Base-by-base conservation (phyloP, 164 flowering plant species). In the Annona squamosa region DNA sequence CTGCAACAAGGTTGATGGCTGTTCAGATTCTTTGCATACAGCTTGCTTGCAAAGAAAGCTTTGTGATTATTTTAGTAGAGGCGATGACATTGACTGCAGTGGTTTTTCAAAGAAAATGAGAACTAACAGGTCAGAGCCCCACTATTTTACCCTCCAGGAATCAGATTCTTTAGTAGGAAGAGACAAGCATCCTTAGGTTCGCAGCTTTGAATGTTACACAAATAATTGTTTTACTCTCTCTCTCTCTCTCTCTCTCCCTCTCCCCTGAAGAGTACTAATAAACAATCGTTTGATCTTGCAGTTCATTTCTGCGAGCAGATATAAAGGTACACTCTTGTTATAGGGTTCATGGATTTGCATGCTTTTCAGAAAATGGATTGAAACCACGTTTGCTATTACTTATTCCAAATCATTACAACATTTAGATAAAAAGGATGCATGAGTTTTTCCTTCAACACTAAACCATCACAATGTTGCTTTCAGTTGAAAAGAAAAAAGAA, bases 261-360 rank as follows among this genome's bases (percentile, higher is more conserved):
- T 26, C 37, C 1, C 37, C 44, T 42, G 3, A 5, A 66, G 12
- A 42, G 0, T 66, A 66, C 68, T 44, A 46, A 66, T 42, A 42
- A 66, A 3, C 16, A 5, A 13, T 46, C 46, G 43, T 61, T 82
- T 75, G 42, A 57, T 19, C 79, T 73, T 90, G 87, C 93, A 95
- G 99, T 81, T 87, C 82, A 57, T 96, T 91, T 76, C 74, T 96
- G 82, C 87, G 88, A 81, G 87, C 99, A 77, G 98, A 96, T 80
- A 91, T 93, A 79, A 96, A 96, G 97, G 99, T 90, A 71, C 80
- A 76, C 4, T 47, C 46, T 67, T 10, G 19, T 16, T 37, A 42
- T 12, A 41, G 46, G 63, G 46, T 45, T 19, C 13, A 52, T 52
- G 59, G 59, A 52, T 52, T 52, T 52, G 59, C 13, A 2, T 52